A percentile compares a stretch with the other conserved stretches of the same genome.
These are phyloP conservation scores for Clonostachys rosea DNA, from an alignment of 2,329 filamentous ascomycete genomes.

Conservation along the genomic window DNA sequence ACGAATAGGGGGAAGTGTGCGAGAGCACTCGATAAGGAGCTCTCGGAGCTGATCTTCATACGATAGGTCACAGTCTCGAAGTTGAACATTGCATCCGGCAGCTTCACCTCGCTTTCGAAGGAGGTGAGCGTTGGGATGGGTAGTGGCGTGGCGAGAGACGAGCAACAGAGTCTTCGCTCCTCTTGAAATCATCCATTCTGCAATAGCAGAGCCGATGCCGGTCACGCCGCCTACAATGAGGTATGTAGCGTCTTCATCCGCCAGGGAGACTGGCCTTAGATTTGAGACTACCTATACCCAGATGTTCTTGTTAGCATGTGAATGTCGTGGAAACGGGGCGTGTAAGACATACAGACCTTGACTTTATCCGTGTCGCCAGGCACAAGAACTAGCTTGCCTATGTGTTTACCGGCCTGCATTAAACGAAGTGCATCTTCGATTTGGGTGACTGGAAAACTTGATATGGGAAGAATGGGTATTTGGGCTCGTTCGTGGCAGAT, in stretches of 20 bases:
- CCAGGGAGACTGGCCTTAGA: too few species aligned
- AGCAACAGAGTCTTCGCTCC: too few species aligned
- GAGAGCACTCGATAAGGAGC: constrained; percentile 4
- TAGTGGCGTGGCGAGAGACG: too few species aligned
- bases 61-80: neutral
- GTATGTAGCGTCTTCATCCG: constrained; percentile 1
- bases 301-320: too few species aligned
- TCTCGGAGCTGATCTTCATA: constrained; percentile 7
- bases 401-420: constrained; percentile 2
- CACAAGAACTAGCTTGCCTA: constrained; percentile 4
- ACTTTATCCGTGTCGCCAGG: neutral
- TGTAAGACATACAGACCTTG: neutral
- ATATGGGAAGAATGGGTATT: neutral
- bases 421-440: constrained; percentile 5
- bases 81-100: constrained; percentile 9
- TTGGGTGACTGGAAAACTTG: constrained; percentile 1
- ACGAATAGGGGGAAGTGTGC: constrained; percentile 21
- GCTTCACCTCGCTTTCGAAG: too few species aligned
- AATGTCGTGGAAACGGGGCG: too few species aligned
- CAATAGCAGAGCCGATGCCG: too few species aligned
- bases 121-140: too few species aligned
- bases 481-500: too few species aligned
- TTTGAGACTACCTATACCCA: too few species aligned
- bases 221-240: constrained; percentile 5
- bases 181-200: too few species aligned